phyloP scores from a whole-genome alignment of 352 stramenopile genomes.

The Phytopythium sindhum region DNA sequence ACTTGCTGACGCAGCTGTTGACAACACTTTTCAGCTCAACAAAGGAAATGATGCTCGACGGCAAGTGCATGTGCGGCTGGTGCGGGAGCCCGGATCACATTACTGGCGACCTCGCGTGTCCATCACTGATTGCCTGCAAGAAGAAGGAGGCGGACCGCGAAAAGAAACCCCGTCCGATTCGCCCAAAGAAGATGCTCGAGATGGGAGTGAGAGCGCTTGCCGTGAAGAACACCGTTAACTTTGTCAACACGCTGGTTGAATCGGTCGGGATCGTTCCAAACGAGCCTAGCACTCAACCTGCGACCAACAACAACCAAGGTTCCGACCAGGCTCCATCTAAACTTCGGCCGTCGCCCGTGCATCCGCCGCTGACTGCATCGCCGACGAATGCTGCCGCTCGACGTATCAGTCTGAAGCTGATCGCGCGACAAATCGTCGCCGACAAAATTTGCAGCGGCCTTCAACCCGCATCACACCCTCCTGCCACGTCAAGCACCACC shows the following conservation, averaged over 20 bases:
- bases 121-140: slow-evolving; percentile 40
- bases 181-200: slow-evolving; percentile 19
- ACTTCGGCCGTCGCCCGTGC: background rate
- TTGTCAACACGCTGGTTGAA: slow-evolving; percentile 28
- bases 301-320: slow-evolving; percentile 14
- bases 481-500: background rate
- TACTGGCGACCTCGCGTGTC: slow-evolving; percentile 50
- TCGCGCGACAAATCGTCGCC: slow-evolving; percentile 1
- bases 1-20: background rate
- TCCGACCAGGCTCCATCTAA: background rate
- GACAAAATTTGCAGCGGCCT: background rate
- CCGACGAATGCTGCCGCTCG: background rate
- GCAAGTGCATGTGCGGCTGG: slow-evolving; percentile 78
- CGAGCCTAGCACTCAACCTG: background rate
- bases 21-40: slow-evolving; percentile 39
- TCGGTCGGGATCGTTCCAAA: slow-evolving; percentile 3
- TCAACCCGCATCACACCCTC: background rate
- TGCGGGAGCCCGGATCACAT: slow-evolving; percentile 73
- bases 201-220: slow-evolving; percentile 34
- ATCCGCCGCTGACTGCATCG: background rate
- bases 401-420: slow-evolving; percentile 4
- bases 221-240: slow-evolving; percentile 47
- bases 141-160: slow-evolving; percentile 57
- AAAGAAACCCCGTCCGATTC: slow-evolving; percentile 30
- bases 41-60: slow-evolving; percentile 82